A percentile compares a stretch with the other conserved stretches of the same genome.
These are phyloP conservation scores for Colletotrichum nymphaeae DNA, from an alignment of 2,329 filamentous ascomycete species.

Conservation along the genomic window DNA sequence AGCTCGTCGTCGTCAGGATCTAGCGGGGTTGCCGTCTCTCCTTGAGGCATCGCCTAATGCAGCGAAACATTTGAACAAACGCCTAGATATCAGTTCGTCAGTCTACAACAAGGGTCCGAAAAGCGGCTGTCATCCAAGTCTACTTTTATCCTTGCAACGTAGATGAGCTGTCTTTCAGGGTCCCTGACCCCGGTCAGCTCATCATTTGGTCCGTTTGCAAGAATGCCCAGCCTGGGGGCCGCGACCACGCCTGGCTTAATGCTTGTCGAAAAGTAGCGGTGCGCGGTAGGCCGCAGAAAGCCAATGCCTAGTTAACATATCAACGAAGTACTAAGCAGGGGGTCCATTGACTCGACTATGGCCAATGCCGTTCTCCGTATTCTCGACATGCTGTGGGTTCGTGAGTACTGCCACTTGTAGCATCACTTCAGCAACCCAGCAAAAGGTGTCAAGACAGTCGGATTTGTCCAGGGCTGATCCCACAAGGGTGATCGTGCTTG, in stretches of 20 bases:
- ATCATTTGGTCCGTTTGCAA: conserved; percentile 25
- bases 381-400: not conserved
- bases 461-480: conserved; percentile 17
- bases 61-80: conserved; percentile 22
- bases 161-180: not conserved
- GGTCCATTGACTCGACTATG: conserved; percentile 50
- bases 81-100: conserved; percentile 12
- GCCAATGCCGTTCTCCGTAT: conserved; percentile 17
- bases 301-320: conserved; percentile 45
- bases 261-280: conserved; percentile 27
- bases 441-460: not conserved
- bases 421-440: conserved; percentile 10
- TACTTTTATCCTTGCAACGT: not conserved
- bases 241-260: conserved; percentile 1
- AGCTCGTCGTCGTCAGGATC: conserved; percentile 12
- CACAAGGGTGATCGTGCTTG: not conserved
- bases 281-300: conserved; percentile 51
- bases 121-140: not conserved
- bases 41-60: not conserved
- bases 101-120: conserved; percentile 9
- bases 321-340: conserved; percentile 40
- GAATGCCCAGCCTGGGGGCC: not conserved
- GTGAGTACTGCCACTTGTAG: conserved; percentile 9
- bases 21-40: conserved; percentile 17
- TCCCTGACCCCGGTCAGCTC: not conserved